Evolutionary conservation across 2,329 filamentous ascomycete genomes (phyloP), one percentile per base, ranked within the genome.

Genomic region (Cadophora malorum): DNA sequence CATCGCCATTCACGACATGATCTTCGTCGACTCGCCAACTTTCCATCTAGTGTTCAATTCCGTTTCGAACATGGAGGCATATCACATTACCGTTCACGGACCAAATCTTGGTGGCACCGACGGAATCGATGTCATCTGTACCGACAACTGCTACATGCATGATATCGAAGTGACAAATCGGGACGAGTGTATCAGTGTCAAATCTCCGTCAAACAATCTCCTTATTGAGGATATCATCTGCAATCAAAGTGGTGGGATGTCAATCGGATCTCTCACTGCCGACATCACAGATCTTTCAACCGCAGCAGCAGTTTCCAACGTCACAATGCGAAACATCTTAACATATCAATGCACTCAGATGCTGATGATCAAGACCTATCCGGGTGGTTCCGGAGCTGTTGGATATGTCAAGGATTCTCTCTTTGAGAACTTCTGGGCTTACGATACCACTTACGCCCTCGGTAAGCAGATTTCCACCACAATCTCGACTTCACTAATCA

Each of bases 361-460:
- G 31, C 71, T 76, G 19, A 79, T 80, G 64, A 80, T 80, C 70
- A 80, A 80, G 66, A 79, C 79, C 10, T 80, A 77, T 66, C 79
- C 79, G 0, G 79, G 79, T 4, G 79, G 79, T 16, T 78, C 76
- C 0, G 74, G 73, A 4, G 70, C 71, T 31, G 68, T 65, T 25
- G 78, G 78, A 28, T 79, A 79, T 60, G 78, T 80, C 21, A 78
- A 73, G 28, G 76, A 80, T 62, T 71, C 77, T 5, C 74, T 76
- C 0, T 80, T 80, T 58, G 74, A 77, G 50, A 76, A 76, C 50
- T 73, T 76, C 66, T 72, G 71, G 66, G 69, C 70, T 16, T 72
- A 75, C 41, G 70, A 69, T 21, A 72, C 71, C 1, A 72, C 71
- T 8, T 75, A 75, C 53, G 72, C 63, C 21, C 68, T 75, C 14